Evolutionary conservation across 176 grass and related monocot species (phyloP), one percentile per base, ranked within the genome.

Genomic region (Avena atlantica): DNA sequence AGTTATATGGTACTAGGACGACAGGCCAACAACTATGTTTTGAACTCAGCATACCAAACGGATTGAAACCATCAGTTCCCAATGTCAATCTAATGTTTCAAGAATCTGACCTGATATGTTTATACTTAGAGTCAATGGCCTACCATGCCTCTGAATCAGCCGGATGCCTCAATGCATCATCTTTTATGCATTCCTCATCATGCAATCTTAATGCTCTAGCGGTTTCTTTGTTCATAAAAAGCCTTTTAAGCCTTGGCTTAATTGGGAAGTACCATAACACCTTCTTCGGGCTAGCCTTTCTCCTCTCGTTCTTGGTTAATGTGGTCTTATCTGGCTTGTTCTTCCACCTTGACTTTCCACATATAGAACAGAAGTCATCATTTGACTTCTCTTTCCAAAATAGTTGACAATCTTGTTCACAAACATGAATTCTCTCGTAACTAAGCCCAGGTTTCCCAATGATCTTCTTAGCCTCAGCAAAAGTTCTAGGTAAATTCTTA

Each of bases 1-100:
- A 83, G 50, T 83, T 71, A 20, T 83, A 58, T 7, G 81, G 81
- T 42, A 83, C 13, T 17, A 83, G 42, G 36, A 83, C n/a, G 57
- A 83, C 67, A 23, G 4, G 81, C 52, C 67, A 72, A 12, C 51
- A 83, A 12, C 34, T 72, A 34, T 83, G 23, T 8, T n/a, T 58
- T 24, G 67, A 83, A 59, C 37, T 73, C 27, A 48, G 29, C 14
- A 57, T 57, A 15, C 55, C 16, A 20, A 57, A 57, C 14, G 16
- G 55, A 57, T 57, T 57, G 17, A 57, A 57, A 5, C 55, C 55
- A 57, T 20, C 55, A 57, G 16, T 57, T 6, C 4, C 16, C 14
- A 57, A 19, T 57, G 16, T 4, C 0, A 57, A 57, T 57, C 55
- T 57, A 57, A 57, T 57, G 55, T 57, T 57, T 19, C 55, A 16